Evolutionary conservation across 1,284 basidiomycete species (phyloP).

Genomic region (Tilletia horrida): DNA sequence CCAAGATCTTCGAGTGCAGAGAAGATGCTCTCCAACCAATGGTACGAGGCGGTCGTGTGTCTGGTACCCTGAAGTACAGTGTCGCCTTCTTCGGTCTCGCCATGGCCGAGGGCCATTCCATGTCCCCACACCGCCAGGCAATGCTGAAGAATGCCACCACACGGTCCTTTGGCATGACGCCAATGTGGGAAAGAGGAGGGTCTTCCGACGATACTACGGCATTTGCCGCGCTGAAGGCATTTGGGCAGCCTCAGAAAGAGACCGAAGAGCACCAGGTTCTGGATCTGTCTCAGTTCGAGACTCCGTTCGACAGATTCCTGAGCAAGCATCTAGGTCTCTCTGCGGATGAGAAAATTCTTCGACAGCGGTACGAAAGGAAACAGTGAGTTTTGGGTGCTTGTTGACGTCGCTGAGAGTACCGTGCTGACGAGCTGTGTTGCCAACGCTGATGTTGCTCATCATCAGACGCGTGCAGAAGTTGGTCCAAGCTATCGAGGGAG

Average conservation of each 20-base stretch:
- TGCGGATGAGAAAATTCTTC: slow-evolving; percentile 37
- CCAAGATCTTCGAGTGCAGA: slow-evolving; percentile 37
- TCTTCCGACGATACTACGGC: not conserved
- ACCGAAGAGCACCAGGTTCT: not conserved
- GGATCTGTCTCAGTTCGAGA: slow-evolving; percentile 29
- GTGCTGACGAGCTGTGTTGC: not conserved
- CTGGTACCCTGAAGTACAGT: slow-evolving; percentile 46
- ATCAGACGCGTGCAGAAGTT: slow-evolving; percentile 35
- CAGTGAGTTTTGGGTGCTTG: slow-evolving; percentile 26
- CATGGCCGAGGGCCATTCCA: slow-evolving; percentile 29
- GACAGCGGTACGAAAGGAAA: slow-evolving; percentile 32
- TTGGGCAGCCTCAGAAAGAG: not conserved
- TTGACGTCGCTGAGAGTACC: not conserved
- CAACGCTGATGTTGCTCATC: not conserved
- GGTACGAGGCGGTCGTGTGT: slow-evolving; percentile 31
- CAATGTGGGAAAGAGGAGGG: slow-evolving; percentile 20
- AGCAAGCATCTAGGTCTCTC: slow-evolving; percentile 35
- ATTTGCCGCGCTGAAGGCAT: slow-evolving; percentile 1
- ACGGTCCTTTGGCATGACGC: slow-evolving; percentile 12
- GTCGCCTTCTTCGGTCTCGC: slow-evolving; percentile 44
- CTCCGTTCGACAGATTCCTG: slow-evolving; percentile 45
- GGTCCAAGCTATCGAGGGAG: slow-evolving; percentile 35
- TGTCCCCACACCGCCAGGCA: slow-evolving; percentile 29
- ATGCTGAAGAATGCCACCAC: slow-evolving; percentile 28
- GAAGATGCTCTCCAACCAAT: slow-evolving; percentile 38